phyloP scores from a whole-genome alignment of 2,329 filamentous ascomycete genomes.

The Septoria linicola region DNA sequence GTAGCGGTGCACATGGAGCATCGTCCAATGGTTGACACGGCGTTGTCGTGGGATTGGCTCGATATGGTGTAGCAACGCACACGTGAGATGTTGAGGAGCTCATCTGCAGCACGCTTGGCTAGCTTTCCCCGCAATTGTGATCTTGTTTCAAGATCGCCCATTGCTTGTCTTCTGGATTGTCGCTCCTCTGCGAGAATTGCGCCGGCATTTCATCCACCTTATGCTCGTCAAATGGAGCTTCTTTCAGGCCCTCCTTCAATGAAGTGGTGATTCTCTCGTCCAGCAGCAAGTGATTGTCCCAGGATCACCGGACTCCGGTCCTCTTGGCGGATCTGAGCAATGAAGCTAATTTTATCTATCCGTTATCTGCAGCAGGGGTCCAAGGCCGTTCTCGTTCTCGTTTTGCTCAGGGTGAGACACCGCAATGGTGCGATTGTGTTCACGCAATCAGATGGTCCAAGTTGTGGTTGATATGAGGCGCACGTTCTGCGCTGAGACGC shows the following conservation, averaged over 20 bases:
- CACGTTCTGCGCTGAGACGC: neutral
- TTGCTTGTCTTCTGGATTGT: no score
- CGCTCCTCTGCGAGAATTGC: no score
- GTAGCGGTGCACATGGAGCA: neutral
- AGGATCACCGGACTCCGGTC: neutral
- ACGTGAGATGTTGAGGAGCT: no score
- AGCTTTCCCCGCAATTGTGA: no score
- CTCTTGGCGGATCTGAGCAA: neutral
- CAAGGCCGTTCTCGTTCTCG: constrained; percentile 1
- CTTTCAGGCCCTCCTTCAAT: no score
- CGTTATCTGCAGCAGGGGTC: neutral
- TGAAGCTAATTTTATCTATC: neutral
- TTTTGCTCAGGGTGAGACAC: neutral
- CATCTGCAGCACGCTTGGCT: no score
- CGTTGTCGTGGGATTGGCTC: neutral
- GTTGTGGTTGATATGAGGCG: neutral
- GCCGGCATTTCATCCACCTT: no score
- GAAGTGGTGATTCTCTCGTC: neutral
- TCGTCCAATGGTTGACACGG: neutral
- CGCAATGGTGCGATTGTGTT: neutral
- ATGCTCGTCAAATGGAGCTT: no score
- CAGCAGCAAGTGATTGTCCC: neutral
- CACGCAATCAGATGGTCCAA: no score
- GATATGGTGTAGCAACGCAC: neutral
- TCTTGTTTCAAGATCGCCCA: no score